Base-by-base conservation (phyloP, 495 filamentous ascomycete species). In the Penicillium desertorum region DNA sequence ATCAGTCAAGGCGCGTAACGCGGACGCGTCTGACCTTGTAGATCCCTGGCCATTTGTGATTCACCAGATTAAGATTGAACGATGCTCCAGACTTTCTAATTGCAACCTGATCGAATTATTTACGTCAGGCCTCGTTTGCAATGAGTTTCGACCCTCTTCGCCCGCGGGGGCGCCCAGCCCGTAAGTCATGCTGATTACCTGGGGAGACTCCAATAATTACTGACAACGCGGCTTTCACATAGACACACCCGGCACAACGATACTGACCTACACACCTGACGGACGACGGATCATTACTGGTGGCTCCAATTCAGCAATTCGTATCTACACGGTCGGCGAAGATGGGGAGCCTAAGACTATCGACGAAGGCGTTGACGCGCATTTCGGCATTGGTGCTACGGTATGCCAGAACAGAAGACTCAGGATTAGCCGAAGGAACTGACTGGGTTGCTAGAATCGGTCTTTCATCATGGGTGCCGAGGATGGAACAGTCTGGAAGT, bases 331-430 rank as follows among this genome's bases (percentile, higher is more conserved):
- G 48, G 92, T 91, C 16, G 92, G 89, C 41, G 90, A 86, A 19
- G 90, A 95, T 76, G 92, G 90, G 47, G 94, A 97, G 65, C 94
- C 94, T 12, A 83, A 81, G 52, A 96, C 89, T 34, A 86, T 98
- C 30, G 94, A 98, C 65, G 89, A 94, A 56, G 90, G 86, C 53
- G 83, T 86, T 52, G 92, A 95, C 57, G 84, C 86, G 55, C 91
- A 94, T 70, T 78, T 86, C 16, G 85, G 86, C 41, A 82, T 97
- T 45, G 86, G 83, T 43, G 86, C 91, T 20, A 82, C 84, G 37
- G 87, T 89, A 74, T 44, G 81, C 66, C n/a, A n/a, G 34, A 11
- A 17, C 6, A n/a, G 17, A 25, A 51, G 10, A 32, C 17, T 32
- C 8, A 23, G 22, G 29, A 41, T 22, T 8, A 20, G 10, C 23